Base-by-base conservation (phyloP, 176 grass and related monocot species). In the Pontederia paniculata region DNA sequence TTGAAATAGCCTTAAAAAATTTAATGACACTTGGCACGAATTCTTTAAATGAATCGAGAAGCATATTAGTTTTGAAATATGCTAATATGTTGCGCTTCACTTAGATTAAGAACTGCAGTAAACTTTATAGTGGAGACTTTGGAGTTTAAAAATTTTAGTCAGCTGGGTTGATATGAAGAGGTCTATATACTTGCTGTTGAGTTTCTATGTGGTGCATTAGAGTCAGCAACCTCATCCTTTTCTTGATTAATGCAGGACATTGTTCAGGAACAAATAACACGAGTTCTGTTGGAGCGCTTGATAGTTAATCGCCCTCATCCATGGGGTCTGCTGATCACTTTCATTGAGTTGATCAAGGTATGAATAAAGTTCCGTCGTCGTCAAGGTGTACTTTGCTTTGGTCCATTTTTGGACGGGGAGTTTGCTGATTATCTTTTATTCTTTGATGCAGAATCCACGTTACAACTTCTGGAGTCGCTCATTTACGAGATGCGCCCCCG, bases 341-440 rank as follows among this genome's bases (percentile, higher is more conserved):
- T 89, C 50, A 89, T 96, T 68, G 91, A 96, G 52, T 77, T 96
- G 18, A 97, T 97, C 76, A 97, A 90, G 86, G 91, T 90, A 80
- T 18, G 65, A 51, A 54, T 67, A 3, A 17, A 48, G 23, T 50
- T 57, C 65, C 4, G 44, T 9, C 21, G 21, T 45, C 45, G 13
- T 15, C 14, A n/a, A n/a, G n/a, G n/a, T n/a, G n/a, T n/a, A n/a
- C n/a, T n/a, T 18, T 9, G 1, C 37, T 23, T 16, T 21, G 8
- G 16, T 21, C 2, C 65, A 37, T 52, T 25, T 15, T 16, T 6
- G 25, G 31, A 11, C 17, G 41, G 12, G 21, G 8, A 9, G 17
- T 11, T 47, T 9, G 68, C 16, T 60, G 23, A 6, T 48, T 10
- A 54, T 10, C 1, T 53, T 3, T 45, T 21, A 55, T 17, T 47